Conservation (phyloP, 2,329 filamentous ascomycete genomes). For the Penicillium sp. region DNA sequence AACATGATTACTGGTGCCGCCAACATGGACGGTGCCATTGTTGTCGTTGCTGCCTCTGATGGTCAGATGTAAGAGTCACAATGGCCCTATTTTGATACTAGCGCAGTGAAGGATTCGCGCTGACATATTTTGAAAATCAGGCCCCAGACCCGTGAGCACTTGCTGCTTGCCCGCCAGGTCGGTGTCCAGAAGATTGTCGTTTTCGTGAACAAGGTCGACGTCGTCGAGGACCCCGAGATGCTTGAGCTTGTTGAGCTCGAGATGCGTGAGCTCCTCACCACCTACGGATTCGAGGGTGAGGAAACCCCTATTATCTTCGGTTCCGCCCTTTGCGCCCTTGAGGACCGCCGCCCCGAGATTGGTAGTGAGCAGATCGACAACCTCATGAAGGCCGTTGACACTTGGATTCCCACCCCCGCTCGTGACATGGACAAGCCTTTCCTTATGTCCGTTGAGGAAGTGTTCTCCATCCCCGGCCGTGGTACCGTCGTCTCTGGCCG, state of each 20-base stretch:
- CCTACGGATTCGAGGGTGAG: conserved; percentile 97
- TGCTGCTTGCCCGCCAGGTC: conserved; percentile 96
- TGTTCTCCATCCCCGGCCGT: conserved; percentile 87
- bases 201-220: conserved; percentile 99
- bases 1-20: conserved; percentile 99
- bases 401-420: conserved; percentile 93
- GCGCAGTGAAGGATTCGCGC: not conserved
- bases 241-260: conserved; percentile 99
- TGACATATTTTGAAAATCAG: conserved; percentile 35
- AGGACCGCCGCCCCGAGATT: conserved; percentile 83
- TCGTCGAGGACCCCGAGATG: conserved; percentile 97
- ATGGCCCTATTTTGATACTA: not conserved
- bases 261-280: conserved; percentile 93
- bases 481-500: conserved; percentile 96
- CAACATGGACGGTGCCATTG: conserved; percentile 98
- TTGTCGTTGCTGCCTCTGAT: conserved; percentile 96
- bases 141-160: conserved; percentile 97
- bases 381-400: conserved; percentile 84
- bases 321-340: conserved; percentile 91
- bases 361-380: conserved; percentile 86
- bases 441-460: conserved; percentile 96
- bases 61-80: conserved; percentile 75
- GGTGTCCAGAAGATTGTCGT: conserved; percentile 98
- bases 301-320: conserved; percentile 97
- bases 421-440: conserved; percentile 98